Evolutionary conservation across 2,329 filamentous ascomycete species (phyloP).

Genomic region (Ophiosphaerella korrae): DNA sequence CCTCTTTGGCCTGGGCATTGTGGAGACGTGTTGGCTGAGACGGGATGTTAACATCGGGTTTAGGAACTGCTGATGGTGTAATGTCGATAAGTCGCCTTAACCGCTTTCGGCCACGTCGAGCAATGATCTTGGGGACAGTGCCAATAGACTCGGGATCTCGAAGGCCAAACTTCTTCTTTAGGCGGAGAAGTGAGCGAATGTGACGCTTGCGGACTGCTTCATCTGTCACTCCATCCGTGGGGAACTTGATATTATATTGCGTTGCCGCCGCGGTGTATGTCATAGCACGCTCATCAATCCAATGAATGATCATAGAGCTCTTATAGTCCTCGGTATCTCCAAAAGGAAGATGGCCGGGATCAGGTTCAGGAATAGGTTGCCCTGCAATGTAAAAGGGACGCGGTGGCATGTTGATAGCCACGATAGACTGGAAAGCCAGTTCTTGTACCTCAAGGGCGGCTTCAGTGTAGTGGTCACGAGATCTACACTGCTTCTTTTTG

Average conservation of each 20-base stretch:
- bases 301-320: constrained; percentile 18
- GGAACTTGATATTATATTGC: constrained; percentile 13
- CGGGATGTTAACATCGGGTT: neutral
- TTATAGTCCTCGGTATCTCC: constrained; percentile 15
- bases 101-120: constrained; percentile 12
- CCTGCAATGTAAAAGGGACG: constrained; percentile 2
- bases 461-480: neutral
- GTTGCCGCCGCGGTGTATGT: constrained; percentile 10
- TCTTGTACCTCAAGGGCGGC: neutral
- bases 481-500: neutral
- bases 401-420: constrained; percentile 20
- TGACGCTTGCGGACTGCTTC: constrained; percentile 21
- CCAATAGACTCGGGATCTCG: constrained; percentile 8
- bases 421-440: constrained; percentile 16
- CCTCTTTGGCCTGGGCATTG: neutral
- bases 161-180: constrained; percentile 14
- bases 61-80: too few relatives aligned
- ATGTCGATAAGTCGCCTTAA: neutral
- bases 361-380: constrained; percentile 7
- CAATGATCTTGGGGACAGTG: constrained; percentile 3
- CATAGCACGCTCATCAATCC: constrained; percentile 15
- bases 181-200: constrained; percentile 8
- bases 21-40: too few relatives aligned
- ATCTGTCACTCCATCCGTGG: constrained; percentile 6
- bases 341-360: constrained; percentile 5